phyloP scores from a whole-genome alignment of 148 eudicot genomes.

The Pouteria glomerata region DNA sequence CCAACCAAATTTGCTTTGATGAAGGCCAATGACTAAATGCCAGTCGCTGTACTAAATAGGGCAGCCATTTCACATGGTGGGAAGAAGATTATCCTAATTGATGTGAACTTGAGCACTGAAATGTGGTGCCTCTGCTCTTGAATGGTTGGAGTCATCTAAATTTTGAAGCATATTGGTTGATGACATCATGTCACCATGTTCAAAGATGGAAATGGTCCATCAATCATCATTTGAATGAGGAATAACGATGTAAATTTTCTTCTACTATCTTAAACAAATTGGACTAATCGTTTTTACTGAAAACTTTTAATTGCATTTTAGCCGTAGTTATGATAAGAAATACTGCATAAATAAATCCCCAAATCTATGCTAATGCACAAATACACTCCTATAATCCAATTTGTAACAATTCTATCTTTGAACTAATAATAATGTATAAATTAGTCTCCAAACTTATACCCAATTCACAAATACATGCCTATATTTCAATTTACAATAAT shows the following conservation, averaged over 20 bases:
- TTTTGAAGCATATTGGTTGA: not conserved
- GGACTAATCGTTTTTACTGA: not conserved
- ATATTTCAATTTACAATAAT: too few relatives aligned
- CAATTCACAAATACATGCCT: too few relatives aligned
- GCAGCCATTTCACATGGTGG: not conserved
- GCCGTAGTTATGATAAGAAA: too few relatives aligned
- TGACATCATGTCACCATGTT: not conserved
- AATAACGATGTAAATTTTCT: not conserved
- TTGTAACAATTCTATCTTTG: too few relatives aligned
- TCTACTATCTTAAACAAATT: not conserved
- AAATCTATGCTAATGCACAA: too few relatives aligned
- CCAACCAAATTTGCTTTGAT: not conserved
- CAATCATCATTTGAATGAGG: not conserved
- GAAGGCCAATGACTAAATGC: not conserved
- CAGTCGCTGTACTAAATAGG: not conserved
- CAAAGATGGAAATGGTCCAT: not conserved
- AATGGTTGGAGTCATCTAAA: not conserved
- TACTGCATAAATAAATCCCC: too few relatives aligned
- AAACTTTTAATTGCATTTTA: too few relatives aligned
- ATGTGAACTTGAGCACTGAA: constrained; percentile 3
- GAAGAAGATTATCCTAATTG: not conserved
- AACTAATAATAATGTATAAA: too few relatives aligned
- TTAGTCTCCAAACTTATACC: too few relatives aligned
- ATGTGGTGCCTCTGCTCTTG: not conserved
- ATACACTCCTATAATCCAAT: too few relatives aligned